Base-by-base conservation (phyloP, 805 yeast genomes). In the Zygosaccharomyces rouxii region DNA sequence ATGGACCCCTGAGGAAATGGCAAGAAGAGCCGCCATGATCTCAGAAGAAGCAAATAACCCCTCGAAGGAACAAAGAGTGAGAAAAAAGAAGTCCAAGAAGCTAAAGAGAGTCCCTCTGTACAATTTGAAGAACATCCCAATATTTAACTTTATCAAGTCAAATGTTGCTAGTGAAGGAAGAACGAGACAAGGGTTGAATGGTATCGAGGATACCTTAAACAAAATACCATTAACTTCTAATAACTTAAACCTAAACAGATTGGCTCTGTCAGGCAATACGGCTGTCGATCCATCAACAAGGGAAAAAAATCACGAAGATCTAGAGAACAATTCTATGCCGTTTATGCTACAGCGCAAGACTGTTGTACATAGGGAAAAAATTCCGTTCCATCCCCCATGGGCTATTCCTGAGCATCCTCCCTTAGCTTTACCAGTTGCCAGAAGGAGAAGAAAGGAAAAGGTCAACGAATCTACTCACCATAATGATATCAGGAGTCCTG, bases 301-400 rank as follows among this genome's bases (percentile, higher is more conserved):
- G 26, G 26, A 42, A 5, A 49, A 37, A 29, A 42, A 26, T 6
- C 28, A 21, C n/a, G 28, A 38, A 21, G 51, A 46, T 14, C 46
- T 43, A n/a, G 42, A 44, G 19, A 35, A 5, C 2, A 25, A 23
- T 35, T 46, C 11, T 30, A 38, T 22, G 31, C 44, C 35, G 49
- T 50, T 46, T 57, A 57, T 40, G 55, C 55, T n/a, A 30, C 45
- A 13, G 16, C 44, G 48, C 1, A 62, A 59, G 45, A 64, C 69
- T 1, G 58, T 62, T 4, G 55, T 63, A 10, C 58, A 55, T 30
- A 60, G 60, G 37, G 70, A 66, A 44, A 64, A 61, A 38, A 44
- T 55, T 25, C 48, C 50, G 25, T 60, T 65, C 25, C 70, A 66
- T 51, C 68, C 70, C 9, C 70, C 70, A 13, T 66, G 70, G 70